Evolutionary conservation across 1,284 basidiomycete species (phyloP), one percentile per base, ranked within the genome.

Genomic region (Pseudozyma pruni): DNA sequence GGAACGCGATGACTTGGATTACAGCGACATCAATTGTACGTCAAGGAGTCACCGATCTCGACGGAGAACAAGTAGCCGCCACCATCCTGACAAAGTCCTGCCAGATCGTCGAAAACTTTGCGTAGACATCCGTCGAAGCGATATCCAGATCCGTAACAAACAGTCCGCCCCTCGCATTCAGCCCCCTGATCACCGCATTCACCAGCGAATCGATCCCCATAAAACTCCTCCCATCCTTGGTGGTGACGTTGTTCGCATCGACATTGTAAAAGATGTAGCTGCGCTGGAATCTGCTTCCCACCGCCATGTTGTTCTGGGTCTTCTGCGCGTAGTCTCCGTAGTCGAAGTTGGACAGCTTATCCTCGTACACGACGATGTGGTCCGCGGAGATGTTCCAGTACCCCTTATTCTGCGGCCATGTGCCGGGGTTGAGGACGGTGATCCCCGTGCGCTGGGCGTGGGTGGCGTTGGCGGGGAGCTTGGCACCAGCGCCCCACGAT

Each of bases 241-340:
- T 55, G 23, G 32, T 40, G n/a, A 32, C 42, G 11, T 47, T 40
- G 25, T 11, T 42, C 0, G 41, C 37, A 16, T 50, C 29, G 22
- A 55, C 59, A 17, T 55, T 55, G 59, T 61, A 55, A 14, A 61
- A 55, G 22, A 61, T 55, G 47, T 43, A 61, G 27, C 46, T 50
- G 14, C 52, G 41, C 8, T 54, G 31, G 33, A 54, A 61, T 8
- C 35, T 7, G 9, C 31, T 46, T 6, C 35, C 52, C 16, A 35
- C 27, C 7, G 27, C 35, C 22, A 29, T 22, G 19, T 19, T 35
- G n/a, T 14, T 11, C 6, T 40, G 6, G 4, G 41, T 61, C 13
- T 29, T 45, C 13, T 37, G 40, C 13, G 44, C 17, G 27, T 61
- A 61, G 6, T 55, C 40, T 0, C 51, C n/a, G 38, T 40, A 54